phyloP scores from a whole-genome alignment of 2,329 filamentous ascomycete genomes.

The Teratosphaeria destructans region DNA sequence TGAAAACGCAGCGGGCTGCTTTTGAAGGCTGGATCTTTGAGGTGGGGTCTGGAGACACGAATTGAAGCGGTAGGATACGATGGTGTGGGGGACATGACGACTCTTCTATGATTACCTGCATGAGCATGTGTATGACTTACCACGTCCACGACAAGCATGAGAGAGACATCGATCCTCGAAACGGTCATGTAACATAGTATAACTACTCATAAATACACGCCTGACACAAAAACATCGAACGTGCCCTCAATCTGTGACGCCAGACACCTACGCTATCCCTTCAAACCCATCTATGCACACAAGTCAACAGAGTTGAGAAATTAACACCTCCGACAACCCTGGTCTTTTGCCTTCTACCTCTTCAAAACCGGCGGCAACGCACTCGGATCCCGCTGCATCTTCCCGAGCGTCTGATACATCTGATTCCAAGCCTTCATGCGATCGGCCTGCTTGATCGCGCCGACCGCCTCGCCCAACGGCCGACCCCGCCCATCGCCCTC shows the following conservation, averaged over 20 bases:
- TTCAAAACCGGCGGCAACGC: not conserved
- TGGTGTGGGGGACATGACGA: too few species aligned
- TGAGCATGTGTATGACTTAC: not conserved
- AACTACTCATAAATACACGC: not conserved
- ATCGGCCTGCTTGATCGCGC: constrained; percentile 19
- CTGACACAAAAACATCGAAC: not conserved
- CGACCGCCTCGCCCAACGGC: constrained; percentile 17
- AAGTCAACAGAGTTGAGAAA: not conserved
- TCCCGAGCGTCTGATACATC: not conserved
- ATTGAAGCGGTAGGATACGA: not conserved
- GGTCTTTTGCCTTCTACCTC: not conserved
- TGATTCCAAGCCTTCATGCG: constrained; percentile 16
- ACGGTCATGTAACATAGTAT: not conserved
- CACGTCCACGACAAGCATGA: not conserved
- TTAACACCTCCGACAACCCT: not conserved
- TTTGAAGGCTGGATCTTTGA: not conserved
- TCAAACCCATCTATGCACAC: not conserved
- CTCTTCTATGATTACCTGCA: not conserved
- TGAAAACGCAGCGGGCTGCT: not conserved
- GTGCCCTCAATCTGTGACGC: not conserved
- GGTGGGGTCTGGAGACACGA: not conserved
- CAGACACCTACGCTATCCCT: not conserved
- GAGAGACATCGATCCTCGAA: not conserved
- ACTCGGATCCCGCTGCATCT: constrained; percentile 2
- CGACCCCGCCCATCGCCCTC: constrained; percentile 5